phyloP scores from a whole-genome alignment of 495 filamentous ascomycete species.

The Podospora conica region DNA sequence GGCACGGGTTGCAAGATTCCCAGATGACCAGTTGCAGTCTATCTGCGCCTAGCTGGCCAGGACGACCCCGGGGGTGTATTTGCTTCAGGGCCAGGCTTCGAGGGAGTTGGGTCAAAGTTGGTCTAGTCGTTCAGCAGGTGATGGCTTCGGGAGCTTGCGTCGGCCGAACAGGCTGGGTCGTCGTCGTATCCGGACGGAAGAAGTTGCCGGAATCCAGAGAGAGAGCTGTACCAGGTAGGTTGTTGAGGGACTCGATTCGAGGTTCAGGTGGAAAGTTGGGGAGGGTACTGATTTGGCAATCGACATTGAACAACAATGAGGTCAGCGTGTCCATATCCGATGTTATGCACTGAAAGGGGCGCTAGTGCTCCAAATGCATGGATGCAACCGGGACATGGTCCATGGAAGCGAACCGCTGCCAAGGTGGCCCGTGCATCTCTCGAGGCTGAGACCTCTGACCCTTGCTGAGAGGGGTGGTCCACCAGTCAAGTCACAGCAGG shows the following conservation, averaged over 20 bases:
- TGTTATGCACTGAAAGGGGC: neutral
- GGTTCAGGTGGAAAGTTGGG: neutral
- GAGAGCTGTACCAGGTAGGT: neutral
- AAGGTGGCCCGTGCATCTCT: slow-evolving; percentile 3
- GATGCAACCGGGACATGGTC: neutral
- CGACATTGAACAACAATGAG: neutral
- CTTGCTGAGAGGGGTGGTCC: neutral
- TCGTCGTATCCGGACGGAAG: neutral
- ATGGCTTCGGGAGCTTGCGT: neutral
- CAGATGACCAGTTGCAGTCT: neutral
- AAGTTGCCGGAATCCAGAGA: neutral
- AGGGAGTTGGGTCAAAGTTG: neutral
- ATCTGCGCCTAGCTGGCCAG: neutral
- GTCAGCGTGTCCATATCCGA: slow-evolving; percentile 8
- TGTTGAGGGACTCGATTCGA: neutral
- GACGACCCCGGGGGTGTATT: neutral
- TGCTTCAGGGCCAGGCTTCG: too few species aligned
- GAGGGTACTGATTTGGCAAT: neutral
- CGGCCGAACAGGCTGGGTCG: neutral
- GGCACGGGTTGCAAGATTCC: neutral
- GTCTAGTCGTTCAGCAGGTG: neutral
- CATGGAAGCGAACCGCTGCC: neutral
- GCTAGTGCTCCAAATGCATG: neutral
- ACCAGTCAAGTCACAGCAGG: neutral
- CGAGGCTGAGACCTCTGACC: slow-evolving; percentile 5